A percentile compares a stretch with the other conserved stretches of the same genome.
Conservation (phyloP, 2,329 filamentous ascomycete species). For the Exserohilum rostratum region DNA sequence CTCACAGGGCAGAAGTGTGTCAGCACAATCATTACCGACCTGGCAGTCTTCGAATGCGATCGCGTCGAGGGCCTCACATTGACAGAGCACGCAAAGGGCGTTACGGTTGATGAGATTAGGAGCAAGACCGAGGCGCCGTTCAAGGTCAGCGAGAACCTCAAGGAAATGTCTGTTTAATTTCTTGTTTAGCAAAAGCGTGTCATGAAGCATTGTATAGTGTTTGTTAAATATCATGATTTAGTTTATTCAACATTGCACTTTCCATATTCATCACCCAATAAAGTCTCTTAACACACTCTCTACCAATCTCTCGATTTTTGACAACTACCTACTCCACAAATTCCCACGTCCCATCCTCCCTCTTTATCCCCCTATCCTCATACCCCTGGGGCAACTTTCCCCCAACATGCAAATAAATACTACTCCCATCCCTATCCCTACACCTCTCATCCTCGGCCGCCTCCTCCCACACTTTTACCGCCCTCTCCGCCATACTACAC, state of each 20-base stretch:
- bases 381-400: slow-evolving; percentile 32
- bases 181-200: neutral
- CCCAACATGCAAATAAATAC: slow-evolving; percentile 41
- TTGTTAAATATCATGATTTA: too few species aligned
- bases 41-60: slow-evolving; percentile 68
- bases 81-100: slow-evolving; percentile 82
- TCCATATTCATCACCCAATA: too few species aligned
- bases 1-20: slow-evolving; percentile 49
- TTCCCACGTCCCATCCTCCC: slow-evolving; percentile 32
- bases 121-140: slow-evolving; percentile 88
- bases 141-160: slow-evolving; percentile 76
- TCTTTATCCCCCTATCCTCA: slow-evolving; percentile 33
- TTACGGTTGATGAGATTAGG: slow-evolving; percentile 86
- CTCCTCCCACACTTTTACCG: slow-evolving; percentile 33
- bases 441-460: slow-evolving; percentile 34
- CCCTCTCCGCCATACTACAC: slow-evolving; percentile 37
- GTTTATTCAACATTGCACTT: too few species aligned
- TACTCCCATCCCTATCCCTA: slow-evolving; percentile 39
- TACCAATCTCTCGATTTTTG: neutral
- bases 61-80: slow-evolving; percentile 78
- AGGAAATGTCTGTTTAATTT: slow-evolving; percentile 66
- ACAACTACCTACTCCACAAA: slow-evolving; percentile 21
- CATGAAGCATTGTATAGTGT: neutral
- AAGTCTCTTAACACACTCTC: too few species aligned
- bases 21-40: slow-evolving; percentile 49